Evolutionary conservation across 768 basidiomycete genomes (phyloP), one percentile per base, ranked within the genome.

Genomic region (Coprinopsis sp.): DNA sequence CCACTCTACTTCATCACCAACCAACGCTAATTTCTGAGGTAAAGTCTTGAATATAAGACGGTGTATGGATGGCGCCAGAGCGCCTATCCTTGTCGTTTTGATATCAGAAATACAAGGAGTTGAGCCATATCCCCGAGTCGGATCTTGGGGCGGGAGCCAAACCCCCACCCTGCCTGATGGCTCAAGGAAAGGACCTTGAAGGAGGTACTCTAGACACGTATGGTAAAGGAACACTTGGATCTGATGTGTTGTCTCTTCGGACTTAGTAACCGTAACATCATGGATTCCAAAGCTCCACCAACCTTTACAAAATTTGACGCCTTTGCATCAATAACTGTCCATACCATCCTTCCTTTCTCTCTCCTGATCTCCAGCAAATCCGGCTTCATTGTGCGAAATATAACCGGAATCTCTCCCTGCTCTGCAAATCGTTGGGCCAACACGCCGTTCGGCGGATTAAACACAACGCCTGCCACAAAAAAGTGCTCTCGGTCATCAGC

Each of bases 141-240:
- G n/a, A 14, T 68, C 64, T 18, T 61, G 52, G 4, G 73, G 70
- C 27, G 76, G 72, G 3, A 77, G 58, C 75, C 76, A 78, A 7
- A 78, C 61, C 8, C 67, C 72, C 14, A 71, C 70, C 22, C 60
- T 62, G 22, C 63, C 64, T n/a, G 63, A 53, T 11, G 58, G 53
- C 24, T 52, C 54, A 50, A 70, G 73, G n/a, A 58, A 57, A 3
- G 65, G 57, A 28, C 45, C 47, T 11, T 60, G 56, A 21, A 78
- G 66, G 10, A 76, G 55, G 46, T 65, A 59, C 18, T 59, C 56
- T 14, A 77, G 57, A 47, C 74, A 78, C 13, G 73, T 51, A 5
- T 67, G 70, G 53, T 78, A 77, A 47, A 76, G 75, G 55, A 74
- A 76, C 16, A 76, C 72, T 57, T 78, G 76, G 28, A 71, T 69